Conservation (phyloP, 208 protist genomes). For the Entamoeba invadens region DNA sequence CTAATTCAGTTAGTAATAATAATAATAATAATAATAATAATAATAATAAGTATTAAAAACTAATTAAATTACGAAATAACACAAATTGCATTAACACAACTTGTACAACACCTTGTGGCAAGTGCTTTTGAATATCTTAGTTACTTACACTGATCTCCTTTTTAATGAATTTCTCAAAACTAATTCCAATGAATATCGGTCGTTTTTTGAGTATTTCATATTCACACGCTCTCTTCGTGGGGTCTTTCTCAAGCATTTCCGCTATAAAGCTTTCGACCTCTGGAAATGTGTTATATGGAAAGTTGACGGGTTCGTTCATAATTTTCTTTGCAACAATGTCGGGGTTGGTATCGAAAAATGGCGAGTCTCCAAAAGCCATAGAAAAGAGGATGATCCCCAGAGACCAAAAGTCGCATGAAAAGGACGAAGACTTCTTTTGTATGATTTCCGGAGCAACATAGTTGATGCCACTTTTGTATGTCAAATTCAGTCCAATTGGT, state of each 20-base stretch:
- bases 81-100: too few species aligned
- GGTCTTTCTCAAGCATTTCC: not conserved
- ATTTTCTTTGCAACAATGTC: not conserved
- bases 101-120: too few species aligned
- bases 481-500: not conserved
- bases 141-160: too few species aligned
- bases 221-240: not conserved
- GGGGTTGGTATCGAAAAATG: not conserved
- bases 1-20: too few species aligned
- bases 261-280: not conserved
- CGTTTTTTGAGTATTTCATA: not conserved
- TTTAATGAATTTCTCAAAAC: not conserved
- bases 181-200: not conserved
- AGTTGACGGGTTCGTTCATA: not conserved
- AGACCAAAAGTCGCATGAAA: not conserved
- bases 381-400: not conserved
- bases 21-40: too few species aligned
- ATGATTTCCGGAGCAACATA: not conserved
- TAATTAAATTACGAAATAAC: too few species aligned
- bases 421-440: not conserved
- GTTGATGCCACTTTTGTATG: not conserved
- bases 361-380: not conserved
- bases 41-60: too few species aligned
- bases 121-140: too few species aligned
- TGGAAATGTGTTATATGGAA: not conserved